These are phyloP conservation scores for Phytophthora megakarya DNA, from an alignment of 352 stramenopile species.

Conservation along the genomic window DNA sequence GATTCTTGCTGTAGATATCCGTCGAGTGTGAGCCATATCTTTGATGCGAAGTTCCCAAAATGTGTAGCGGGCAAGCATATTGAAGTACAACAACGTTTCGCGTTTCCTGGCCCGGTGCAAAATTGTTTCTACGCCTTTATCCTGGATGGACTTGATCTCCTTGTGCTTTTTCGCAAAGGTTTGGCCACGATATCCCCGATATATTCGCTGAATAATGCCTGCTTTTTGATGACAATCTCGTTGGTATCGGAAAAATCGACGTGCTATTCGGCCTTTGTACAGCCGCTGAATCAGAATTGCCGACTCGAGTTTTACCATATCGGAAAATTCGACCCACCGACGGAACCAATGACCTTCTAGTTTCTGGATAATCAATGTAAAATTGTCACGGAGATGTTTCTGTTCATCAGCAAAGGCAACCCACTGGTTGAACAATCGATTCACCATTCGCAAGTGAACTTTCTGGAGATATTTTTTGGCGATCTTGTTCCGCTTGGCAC, in stretches of 20 bases:
- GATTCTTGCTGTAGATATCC: background rate
- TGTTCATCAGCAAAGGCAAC: conserved; percentile 36
- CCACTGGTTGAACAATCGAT: conserved; percentile 68
- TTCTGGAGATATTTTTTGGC: conserved; percentile 63
- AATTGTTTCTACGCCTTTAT: conserved; percentile 30
- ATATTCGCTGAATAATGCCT: conserved; percentile 57
- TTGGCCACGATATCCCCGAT: conserved; percentile 50
- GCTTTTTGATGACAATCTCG: conserved; percentile 35
- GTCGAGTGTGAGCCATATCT: conserved; percentile 33
- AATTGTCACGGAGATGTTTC: conserved; percentile 51
- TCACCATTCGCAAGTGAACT: conserved; percentile 48
- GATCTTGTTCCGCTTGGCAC: conserved; percentile 54
- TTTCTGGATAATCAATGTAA: conserved; percentile 48
- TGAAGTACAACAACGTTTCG: conserved; percentile 35
- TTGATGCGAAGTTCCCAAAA: conserved; percentile 39
- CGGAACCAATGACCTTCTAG: conserved; percentile 53
- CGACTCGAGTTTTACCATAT: conserved; percentile 31
- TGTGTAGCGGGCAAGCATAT: conserved; percentile 28
- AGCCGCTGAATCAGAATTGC: conserved; percentile 63
- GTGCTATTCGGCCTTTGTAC: conserved; percentile 56
- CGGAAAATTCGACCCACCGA: conserved; percentile 48
- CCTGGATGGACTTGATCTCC: conserved; percentile 42
- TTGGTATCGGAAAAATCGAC: conserved; percentile 50
- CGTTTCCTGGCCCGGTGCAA: conserved; percentile 42
- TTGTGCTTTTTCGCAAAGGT: conserved; percentile 12